Conservation (phyloP, 768 basidiomycete genomes). For the Tricholoma bakamatsutake region DNA sequence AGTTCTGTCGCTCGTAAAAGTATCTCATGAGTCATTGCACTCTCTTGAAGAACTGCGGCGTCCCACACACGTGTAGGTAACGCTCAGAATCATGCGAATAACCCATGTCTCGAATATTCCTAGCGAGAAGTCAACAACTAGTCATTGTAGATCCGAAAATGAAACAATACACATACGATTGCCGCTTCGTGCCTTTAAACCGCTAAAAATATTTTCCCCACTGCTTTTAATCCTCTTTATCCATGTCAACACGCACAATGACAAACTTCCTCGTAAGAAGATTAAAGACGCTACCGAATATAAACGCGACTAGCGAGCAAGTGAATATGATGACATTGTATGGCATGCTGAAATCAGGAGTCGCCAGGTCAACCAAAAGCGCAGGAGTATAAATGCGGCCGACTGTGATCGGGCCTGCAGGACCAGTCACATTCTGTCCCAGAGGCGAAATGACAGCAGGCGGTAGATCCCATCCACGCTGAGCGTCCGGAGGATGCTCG, state of each 20-base stretch:
- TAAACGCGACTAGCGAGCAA: constrained; percentile 83
- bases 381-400: constrained; percentile 70
- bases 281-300: constrained; percentile 93
- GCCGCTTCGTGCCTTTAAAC: not conserved
- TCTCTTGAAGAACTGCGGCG: not conserved
- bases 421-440: constrained; percentile 12
- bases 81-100: not conserved
- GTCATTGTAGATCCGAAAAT: not conserved
- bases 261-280: constrained; percentile 76
- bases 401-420: constrained; percentile 10
- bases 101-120: not conserved
- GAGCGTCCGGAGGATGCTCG: constrained; percentile 93
- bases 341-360: constrained; percentile 99
- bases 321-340: constrained; percentile 99
- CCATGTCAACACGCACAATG: constrained; percentile 31
- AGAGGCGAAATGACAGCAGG: constrained; percentile 68
- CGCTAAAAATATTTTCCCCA: not conserved
- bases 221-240: constrained; percentile 9
- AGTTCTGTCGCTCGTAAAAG: not conserved
- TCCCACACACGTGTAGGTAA: not conserved
- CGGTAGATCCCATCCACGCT: constrained; percentile 91
- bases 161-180: not conserved
- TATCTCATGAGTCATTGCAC: not conserved
- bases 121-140: not conserved
- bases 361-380: constrained; percentile 89